These are phyloP conservation scores for Macrophomina tecta DNA, from an alignment of 2,329 filamentous ascomycete genomes.

Conservation along the genomic window DNA sequence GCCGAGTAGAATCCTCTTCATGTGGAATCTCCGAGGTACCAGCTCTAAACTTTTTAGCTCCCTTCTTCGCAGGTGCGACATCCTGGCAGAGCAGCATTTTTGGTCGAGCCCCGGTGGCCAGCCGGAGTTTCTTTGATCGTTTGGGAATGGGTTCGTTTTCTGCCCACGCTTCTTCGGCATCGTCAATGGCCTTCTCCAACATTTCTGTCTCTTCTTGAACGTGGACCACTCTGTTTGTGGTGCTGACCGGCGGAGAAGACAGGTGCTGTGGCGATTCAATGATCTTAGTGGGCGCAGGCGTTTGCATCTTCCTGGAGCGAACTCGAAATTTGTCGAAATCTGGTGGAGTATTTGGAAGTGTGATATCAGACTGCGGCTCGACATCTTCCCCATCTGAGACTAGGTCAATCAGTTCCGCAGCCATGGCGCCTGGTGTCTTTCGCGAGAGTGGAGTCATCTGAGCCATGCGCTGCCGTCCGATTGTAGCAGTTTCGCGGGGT, in stretches of 20 bases:
- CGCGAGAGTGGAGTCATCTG: constrained; percentile 3
- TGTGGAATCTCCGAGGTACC: neutral
- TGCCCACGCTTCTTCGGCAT: constrained; percentile 24
- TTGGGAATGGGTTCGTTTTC: constrained; percentile 29
- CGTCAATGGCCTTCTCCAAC: constrained; percentile 25
- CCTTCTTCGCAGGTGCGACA: constrained; percentile 30
- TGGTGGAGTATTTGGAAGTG: constrained; percentile 22
- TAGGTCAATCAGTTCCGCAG: constrained; percentile 21
- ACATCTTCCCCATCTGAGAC: constrained; percentile 21
- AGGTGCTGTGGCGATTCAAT: constrained; percentile 36
- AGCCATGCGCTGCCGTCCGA: neutral
- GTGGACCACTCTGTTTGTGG: constrained; percentile 44
- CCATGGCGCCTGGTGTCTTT: neutral
- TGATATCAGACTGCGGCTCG: constrained; percentile 19
- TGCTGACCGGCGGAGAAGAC: constrained; percentile 47
- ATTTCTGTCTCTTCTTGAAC: constrained; percentile 33
- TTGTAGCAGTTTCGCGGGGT: neutral
- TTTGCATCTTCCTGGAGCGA: too few species aligned
- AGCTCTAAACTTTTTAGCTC: constrained; percentile 5
- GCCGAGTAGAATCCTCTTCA: neutral
- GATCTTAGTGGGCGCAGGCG: constrained; percentile 30
- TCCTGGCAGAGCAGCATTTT: constrained; percentile 52
- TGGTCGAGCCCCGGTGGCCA: constrained; percentile 47
- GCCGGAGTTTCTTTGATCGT: constrained; percentile 44
- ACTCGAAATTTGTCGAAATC: neutral